phyloP scores from a whole-genome alignment of 805 yeast species.

The Sungouiozyma ichnusensis region DNA sequence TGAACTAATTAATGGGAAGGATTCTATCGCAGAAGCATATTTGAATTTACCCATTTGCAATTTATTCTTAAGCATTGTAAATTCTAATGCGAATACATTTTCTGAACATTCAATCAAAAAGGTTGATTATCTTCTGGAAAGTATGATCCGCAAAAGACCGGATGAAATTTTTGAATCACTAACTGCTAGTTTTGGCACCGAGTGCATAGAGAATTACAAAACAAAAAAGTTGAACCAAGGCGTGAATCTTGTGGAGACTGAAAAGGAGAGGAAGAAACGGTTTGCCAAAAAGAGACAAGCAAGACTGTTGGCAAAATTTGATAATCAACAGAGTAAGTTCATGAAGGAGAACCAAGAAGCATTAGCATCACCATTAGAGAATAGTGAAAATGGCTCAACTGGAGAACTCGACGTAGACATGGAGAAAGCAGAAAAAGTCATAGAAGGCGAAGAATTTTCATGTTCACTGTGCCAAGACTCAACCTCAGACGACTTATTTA shows the following conservation, averaged over 20 bases:
- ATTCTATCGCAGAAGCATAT: constrained; percentile 35
- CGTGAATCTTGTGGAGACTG: constrained; percentile 37
- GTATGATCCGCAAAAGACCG: constrained; percentile 38
- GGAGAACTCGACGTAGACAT: constrained; percentile 35
- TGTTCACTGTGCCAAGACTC: constrained; percentile 56
- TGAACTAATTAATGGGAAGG: constrained; percentile 33
- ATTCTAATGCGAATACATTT: constrained; percentile 32
- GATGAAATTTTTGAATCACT: constrained; percentile 41
- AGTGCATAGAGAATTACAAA: constrained; percentile 40
- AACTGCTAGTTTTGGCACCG: constrained; percentile 47
- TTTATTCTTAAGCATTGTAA: constrained; percentile 41
- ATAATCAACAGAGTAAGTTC: constrained; percentile 66
- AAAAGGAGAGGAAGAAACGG: constrained; percentile 43
- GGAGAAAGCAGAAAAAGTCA: constrained; percentile 27
- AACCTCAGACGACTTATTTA: constrained; percentile 41
- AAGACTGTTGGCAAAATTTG: constrained; percentile 51
- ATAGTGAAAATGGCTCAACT: constrained; percentile 19
- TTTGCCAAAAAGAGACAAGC: constrained; percentile 53
- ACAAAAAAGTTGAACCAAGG: constrained; percentile 35
- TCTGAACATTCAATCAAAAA: constrained; percentile 40
- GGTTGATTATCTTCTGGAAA: constrained; percentile 47
- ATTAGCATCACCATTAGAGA: constrained; percentile 21
- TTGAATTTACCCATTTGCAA: constrained; percentile 48
- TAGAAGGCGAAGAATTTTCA: constrained; percentile 25
- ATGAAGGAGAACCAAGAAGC: constrained; percentile 41